These are phyloP conservation scores for Durio zibethinus DNA, from an alignment of 345 rosid genomes.

Conservation along the genomic window DNA sequence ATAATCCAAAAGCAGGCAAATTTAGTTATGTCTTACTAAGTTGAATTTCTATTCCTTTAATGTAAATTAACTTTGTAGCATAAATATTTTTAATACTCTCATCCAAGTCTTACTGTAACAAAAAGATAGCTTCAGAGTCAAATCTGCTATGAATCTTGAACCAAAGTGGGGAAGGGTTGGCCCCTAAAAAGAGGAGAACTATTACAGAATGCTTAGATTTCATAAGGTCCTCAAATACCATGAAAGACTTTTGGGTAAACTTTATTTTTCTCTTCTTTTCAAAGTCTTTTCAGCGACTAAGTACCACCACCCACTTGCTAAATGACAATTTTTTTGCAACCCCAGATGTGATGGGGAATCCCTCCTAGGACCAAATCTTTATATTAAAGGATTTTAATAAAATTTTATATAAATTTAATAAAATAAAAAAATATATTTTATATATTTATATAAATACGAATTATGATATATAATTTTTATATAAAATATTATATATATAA, in stretches of 20 bases:
- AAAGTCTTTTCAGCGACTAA: background rate
- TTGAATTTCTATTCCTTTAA: background rate
- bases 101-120: background rate
- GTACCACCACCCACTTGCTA: background rate
- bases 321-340: background rate
- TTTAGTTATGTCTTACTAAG: background rate
- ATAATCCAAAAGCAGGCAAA: slow-evolving; percentile 15
- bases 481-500: too few relatives aligned
- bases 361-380: background rate
- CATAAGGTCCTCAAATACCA: slow-evolving; percentile 1
- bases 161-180: slow-evolving; percentile 17
- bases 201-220: slow-evolving; percentile 18
- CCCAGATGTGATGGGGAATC: background rate
- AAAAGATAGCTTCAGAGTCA: slow-evolving; percentile 13
- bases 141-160: slow-evolving; percentile 27
- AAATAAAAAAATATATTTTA: too few relatives aligned
- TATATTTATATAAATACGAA: too few relatives aligned
- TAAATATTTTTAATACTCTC: slow-evolving; percentile 10
- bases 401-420: too few relatives aligned
- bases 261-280: background rate
- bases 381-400: too few relatives aligned
- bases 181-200: slow-evolving; percentile 9
- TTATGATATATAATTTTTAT: too few relatives aligned
- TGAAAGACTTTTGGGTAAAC: background rate
- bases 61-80: background rate